A percentile compares a stretch with the other conserved stretches of the same genome.
Evolutionary conservation across 495 filamentous ascomycete species (phyloP).

Genomic region (Aspergillus mulundensis): DNA sequence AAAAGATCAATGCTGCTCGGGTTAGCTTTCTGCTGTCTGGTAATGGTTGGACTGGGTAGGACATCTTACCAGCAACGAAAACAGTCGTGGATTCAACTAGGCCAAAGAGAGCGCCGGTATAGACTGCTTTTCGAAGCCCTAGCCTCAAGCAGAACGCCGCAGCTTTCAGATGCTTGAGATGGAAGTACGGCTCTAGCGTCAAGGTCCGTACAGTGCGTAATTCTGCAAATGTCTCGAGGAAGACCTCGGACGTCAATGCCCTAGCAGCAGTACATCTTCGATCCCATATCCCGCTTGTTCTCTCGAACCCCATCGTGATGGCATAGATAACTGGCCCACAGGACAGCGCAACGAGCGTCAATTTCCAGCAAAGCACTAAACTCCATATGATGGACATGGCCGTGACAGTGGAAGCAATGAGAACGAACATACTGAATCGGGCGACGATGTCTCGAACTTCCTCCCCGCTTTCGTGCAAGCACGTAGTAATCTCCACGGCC

Average conservation of each 20-base stretch:
- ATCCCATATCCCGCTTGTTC: conserved; percentile 68
- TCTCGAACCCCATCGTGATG: conserved; percentile 58
- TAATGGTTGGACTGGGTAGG: neutral
- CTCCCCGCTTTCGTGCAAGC: conserved; percentile 78
- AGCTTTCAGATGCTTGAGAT: conserved; percentile 56
- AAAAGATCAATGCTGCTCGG: conserved; percentile 70
- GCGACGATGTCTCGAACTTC: conserved; percentile 81
- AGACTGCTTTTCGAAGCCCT: conserved; percentile 44
- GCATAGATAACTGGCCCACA: conserved; percentile 65
- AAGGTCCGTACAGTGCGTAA: conserved; percentile 77
- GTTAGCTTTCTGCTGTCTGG: neutral
- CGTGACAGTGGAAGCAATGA: conserved; percentile 63
- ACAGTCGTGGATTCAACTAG: conserved; percentile 64
- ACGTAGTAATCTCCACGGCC: conserved; percentile 57
- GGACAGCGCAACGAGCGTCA: conserved; percentile 72
- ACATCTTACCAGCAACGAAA: conserved; percentile 58
- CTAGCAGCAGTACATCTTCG: conserved; percentile 57
- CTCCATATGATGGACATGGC: conserved; percentile 68
- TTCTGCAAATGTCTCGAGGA: conserved; percentile 77
- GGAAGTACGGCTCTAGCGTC: conserved; percentile 72
- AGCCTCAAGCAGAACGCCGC: conserved; percentile 28
- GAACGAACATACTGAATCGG: conserved; percentile 66
- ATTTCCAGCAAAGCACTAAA: conserved; percentile 68
- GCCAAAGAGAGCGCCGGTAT: conserved; percentile 71
- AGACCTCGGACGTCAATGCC: conserved; percentile 50